Conservation (phyloP, 306 rosid genomes). For the Pachyrhizus erosus region DNA sequence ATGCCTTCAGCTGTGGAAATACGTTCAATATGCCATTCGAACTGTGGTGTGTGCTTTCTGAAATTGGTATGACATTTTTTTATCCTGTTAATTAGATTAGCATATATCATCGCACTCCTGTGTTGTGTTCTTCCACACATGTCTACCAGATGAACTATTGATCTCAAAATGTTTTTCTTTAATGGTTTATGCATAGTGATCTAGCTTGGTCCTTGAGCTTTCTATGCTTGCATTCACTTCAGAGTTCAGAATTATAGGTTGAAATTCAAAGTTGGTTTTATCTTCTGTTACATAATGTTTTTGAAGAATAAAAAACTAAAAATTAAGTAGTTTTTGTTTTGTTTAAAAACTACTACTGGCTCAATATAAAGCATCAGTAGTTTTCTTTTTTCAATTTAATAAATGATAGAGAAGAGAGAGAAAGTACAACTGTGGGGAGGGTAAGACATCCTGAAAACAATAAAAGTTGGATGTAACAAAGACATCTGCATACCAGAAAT, state of each 20-base stretch:
- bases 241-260: too few species aligned
- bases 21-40: slow-evolving; percentile 77
- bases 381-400: slow-evolving; percentile 5
- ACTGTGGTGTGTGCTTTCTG: slow-evolving; percentile 72
- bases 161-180: not conserved
- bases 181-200: too few species aligned
- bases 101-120: not conserved
- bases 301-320: not conserved
- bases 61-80: slow-evolving; percentile 65
- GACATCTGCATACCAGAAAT: slow-evolving; percentile 18
- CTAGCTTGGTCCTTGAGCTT: not conserved
- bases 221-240: too few species aligned
- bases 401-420: slow-evolving; percentile 17
- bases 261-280: not conserved
- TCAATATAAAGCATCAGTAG: not conserved
- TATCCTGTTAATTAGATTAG: slow-evolving; percentile 5
- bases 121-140: not conserved
- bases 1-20: slow-evolving; percentile 73
- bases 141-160: not conserved
- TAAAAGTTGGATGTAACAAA: not conserved
- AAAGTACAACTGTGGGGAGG: not conserved
- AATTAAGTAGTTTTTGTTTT: not conserved
- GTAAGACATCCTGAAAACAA: not conserved
- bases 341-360: not conserved
- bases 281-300: not conserved